Percentiles rank a stretch among this genome's conserved stretches.
Conservation (phyloP, 2,329 filamentous ascomycete genomes). For the Neofusicoccum kwambonambiense region DNA sequence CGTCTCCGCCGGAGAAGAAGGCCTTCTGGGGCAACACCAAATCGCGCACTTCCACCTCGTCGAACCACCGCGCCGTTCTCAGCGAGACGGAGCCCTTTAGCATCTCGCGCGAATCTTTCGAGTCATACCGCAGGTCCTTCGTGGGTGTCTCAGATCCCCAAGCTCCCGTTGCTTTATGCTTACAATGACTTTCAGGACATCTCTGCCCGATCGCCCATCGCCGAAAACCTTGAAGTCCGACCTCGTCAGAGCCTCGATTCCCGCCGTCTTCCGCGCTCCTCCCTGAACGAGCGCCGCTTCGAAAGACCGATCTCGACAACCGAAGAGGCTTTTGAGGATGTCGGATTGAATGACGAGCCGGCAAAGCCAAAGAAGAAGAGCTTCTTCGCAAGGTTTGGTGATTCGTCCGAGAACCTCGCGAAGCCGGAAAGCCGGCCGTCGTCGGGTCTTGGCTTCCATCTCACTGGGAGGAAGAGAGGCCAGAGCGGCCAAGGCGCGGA, state of each 20-base stretch:
- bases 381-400: constrained; percentile 79
- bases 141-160: constrained; percentile 55
- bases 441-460: constrained; percentile 59
- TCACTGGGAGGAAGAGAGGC: constrained; percentile 69
- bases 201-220: constrained; percentile 77
- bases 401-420: constrained; percentile 40
- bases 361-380: constrained; percentile 67
- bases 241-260: constrained; percentile 81
- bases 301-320: constrained; percentile 62
- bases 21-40: constrained; percentile 68
- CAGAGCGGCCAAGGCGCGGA: constrained; percentile 71
- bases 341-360: constrained; percentile 78
- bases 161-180: neutral
- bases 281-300: constrained; percentile 58
- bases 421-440: constrained; percentile 40
- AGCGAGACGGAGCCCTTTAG: constrained; percentile 90
- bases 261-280: constrained; percentile 61
- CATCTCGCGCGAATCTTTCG: constrained; percentile 94
- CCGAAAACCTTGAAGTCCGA: constrained; percentile 41
- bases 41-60: constrained; percentile 55
- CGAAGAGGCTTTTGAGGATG: constrained; percentile 85
- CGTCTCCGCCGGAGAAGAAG: constrained; percentile 85
- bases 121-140: constrained; percentile 93
- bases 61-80: constrained; percentile 62
- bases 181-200: constrained; percentile 68